Base-by-base conservation (phyloP, 2,329 filamentous ascomycete species). In the Exserohilum turcica region DNA sequence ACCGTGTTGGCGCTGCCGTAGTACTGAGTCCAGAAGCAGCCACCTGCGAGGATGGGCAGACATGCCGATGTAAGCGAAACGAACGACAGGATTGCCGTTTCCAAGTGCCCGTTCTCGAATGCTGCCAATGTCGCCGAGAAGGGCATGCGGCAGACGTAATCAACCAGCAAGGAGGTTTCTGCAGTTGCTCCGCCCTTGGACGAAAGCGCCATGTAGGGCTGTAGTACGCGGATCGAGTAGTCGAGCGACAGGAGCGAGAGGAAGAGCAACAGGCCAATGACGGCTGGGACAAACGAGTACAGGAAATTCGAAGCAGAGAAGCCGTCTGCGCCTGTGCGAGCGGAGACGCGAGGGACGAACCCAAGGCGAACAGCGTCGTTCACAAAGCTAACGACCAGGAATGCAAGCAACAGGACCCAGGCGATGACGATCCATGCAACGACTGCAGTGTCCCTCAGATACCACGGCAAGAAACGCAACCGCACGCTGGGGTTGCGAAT, bases 241-340 rank as follows among this genome's bases (percentile, higher is more conserved):
- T 92, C 89, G 50, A 91, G 74, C 28, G 83, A 81, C 56, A 89
- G 83, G 71, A 90, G 86, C 44, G 82, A 72, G 39, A 91, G 80
- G 70, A 87, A 89, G 43, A 90, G 76, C 13, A 89, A 61, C 65
- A 86, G 84, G 4, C 86, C 90, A 24, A 92, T 69, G 0, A 89
- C 63, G 2, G 87, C 84, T 0, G 90, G 89, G 18, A 92, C 50
- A 73, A 92, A 91, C 56, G 84, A 86, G 78, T 92, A 97, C 44
- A 96, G 77, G 76, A 97, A 97, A 74, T 96, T 91, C 43, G 91
- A 90, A 0, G 90, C 80, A 1, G 91, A 95, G 74, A 95, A 97
- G 15, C 88, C 90, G 21, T 67, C 63, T 0, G 75, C 66, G 3
- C 82, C 78, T 1, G 90, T 85, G 2, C 79, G 77, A 0, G 87